phyloP scores from a whole-genome alignment of 2,329 filamentous ascomycete species.

The Arthrinium puccinioides region DNA sequence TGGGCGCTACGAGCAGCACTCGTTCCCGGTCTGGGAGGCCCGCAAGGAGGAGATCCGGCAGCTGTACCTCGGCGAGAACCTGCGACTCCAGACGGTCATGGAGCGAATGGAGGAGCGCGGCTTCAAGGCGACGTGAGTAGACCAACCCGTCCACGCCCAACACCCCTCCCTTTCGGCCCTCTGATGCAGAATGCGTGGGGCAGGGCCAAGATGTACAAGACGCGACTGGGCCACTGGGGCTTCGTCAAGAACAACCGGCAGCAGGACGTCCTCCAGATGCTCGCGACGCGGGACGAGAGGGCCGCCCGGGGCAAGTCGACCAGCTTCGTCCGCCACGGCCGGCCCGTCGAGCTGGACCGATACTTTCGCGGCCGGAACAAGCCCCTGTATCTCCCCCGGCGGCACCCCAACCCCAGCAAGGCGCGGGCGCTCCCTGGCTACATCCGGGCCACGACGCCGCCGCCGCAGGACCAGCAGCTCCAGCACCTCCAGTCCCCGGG shows the following conservation, averaged over 20 bases:
- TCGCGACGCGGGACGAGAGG: constrained; percentile 12
- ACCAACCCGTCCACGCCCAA: too few relatives aligned
- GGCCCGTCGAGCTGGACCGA: constrained; percentile 14
- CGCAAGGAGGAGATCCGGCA: constrained; percentile 14
- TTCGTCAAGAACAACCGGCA: constrained; percentile 17
- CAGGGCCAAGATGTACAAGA: constrained; percentile 15
- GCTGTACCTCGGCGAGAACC: constrained; percentile 15
- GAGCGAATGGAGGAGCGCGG: constrained; percentile 12
- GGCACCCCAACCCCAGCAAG: too few relatives aligned
- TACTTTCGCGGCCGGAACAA: constrained; percentile 16
- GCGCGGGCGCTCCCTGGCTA: constrained; percentile 10
- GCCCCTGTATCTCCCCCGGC: too few relatives aligned
- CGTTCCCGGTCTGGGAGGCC: constrained; percentile 12
- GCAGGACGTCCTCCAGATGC: constrained; percentile 16
- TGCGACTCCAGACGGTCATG: constrained; percentile 12
- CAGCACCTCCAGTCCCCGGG: constrained; percentile 11
- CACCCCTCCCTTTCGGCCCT: not conserved
- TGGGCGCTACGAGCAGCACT: constrained; percentile 6
- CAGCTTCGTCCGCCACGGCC: constrained; percentile 14
- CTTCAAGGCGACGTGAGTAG: constrained; percentile 16
- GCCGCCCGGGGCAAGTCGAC: constrained; percentile 15
- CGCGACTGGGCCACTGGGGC: constrained; percentile 16
- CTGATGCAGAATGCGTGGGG: constrained; percentile 5
- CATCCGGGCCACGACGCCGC: constrained; percentile 12
- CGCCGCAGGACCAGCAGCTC: constrained; percentile 7